Evolutionary conservation across 2,329 filamentous ascomycete species (phyloP), one percentile per base, ranked within the genome.

Genomic region (Grosmannia penicillata): DNA sequence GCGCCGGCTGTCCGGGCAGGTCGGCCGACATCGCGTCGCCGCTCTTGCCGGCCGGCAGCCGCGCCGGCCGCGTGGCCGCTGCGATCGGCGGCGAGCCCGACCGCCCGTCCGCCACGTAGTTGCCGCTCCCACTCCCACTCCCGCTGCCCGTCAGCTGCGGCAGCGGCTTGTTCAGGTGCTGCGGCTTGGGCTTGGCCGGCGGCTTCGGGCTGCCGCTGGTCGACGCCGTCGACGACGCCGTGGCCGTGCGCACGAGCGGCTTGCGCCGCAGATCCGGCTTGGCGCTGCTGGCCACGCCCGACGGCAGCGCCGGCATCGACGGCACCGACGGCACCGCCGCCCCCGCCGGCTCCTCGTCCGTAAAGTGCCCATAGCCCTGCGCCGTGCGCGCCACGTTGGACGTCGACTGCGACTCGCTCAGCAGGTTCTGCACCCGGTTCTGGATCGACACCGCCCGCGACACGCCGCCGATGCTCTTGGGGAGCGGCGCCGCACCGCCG

Each of bases 291-390:
- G 8, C 29, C 15, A 3, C 21, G 17, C n/a, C 18, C 24, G 13
- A 3, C 11, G 6, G 19, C 15, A 8, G 9, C 24, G 41, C 17
- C 38, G 40, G 15, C 35, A 38, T n/a, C 51, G 47, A 22, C 47
- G 10, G 51, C 47, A 36, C 51, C 41, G 38, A 47, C 43, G 42
- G 38, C 17, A 51, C 45, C 37, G 46, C 41, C 48, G 42, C 28
- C 49, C 45, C 39, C 40, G 23, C 49, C 55, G 36, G 48, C 54
- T 9, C 70, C 49, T 59, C 56, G 45, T 78, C 82, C 17, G 87
- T 86, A 55, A 82, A 95, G 43, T 78, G 78, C 8, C 91, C 91
- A 54, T 96, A 96, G 0, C 89, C 89, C 46, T 87, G 78, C 1
- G 87, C 87, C 1, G 85, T 94, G 36, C 66, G 60, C 47, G 78